phyloP scores from a whole-genome alignment of 1,284 basidiomycete species.

The Sporisorium scitamineum region DNA sequence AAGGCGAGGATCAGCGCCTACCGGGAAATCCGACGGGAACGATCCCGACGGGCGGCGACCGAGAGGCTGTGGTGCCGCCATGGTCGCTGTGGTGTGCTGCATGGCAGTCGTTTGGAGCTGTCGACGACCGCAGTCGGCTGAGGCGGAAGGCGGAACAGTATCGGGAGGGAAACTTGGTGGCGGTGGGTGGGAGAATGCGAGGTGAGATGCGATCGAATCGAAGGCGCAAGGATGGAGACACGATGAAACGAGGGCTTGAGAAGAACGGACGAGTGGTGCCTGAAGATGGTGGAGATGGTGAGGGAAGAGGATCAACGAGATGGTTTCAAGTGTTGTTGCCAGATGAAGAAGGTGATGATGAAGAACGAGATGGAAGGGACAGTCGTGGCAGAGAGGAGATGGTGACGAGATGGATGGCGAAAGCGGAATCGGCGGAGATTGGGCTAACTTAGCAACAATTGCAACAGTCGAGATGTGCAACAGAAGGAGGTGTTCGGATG shows the following conservation, averaged over 20 bases:
- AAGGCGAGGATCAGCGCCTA: slow-evolving; percentile 28
- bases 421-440: background rate
- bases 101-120: slow-evolving; percentile 1
- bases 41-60: slow-evolving; percentile 19
- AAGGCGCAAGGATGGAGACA: background rate
- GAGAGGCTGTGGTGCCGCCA: slow-evolving; percentile 21
- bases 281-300: too few relatives aligned
- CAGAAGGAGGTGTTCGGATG: too few relatives aligned
- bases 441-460: background rate
- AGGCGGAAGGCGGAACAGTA: background rate
- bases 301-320: background rate
- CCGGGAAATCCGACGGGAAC: slow-evolving; percentile 13
- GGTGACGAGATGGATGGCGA: background rate
- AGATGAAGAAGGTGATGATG: background rate
- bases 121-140: background rate
- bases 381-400: background rate
- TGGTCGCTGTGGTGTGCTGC: slow-evolving; percentile 33
- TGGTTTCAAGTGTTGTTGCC: background rate
- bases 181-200: too few relatives aligned
- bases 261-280: background rate
- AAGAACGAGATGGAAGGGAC: background rate
- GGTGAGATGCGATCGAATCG: background rate
- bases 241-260: background rate
- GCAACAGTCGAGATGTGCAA: too few relatives aligned
- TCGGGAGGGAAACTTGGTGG: background rate